phyloP scores from a whole-genome alignment of 805 yeast genomes.

The Schwanniomyces yamadae region DNA sequence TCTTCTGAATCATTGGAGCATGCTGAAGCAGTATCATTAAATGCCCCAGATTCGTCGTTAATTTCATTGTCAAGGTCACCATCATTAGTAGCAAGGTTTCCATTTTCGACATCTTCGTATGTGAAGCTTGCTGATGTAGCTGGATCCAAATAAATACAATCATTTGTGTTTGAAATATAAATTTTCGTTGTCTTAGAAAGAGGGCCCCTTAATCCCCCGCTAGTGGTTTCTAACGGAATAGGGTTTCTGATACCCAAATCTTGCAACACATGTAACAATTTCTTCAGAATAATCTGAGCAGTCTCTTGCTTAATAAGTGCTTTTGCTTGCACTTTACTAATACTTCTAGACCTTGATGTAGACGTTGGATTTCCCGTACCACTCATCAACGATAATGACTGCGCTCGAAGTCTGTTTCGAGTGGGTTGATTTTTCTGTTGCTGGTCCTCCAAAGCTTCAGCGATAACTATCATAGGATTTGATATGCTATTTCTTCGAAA shows the following conservation, averaged over 20 bases:
- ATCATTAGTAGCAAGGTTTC: constrained; percentile 24
- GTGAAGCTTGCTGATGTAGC: constrained; percentile 39
- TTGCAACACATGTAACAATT: constrained; percentile 25
- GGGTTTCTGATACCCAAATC: constrained; percentile 43
- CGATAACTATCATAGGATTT: constrained; percentile 19
- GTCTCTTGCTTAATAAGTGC: constrained; percentile 41
- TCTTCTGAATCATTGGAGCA: constrained; percentile 12
- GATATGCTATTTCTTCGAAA: constrained; percentile 21
- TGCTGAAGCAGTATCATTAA: not conserved
- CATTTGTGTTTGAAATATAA: constrained; percentile 39
- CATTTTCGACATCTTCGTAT: constrained; percentile 44
- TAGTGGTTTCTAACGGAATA: constrained; percentile 31
- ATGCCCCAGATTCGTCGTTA: constrained; percentile 12
- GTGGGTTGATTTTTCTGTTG: not conserved
- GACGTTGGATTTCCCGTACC: constrained; percentile 5
- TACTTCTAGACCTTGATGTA: constrained; percentile 16
- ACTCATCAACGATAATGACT: constrained; percentile 11
- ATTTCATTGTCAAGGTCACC: not conserved
- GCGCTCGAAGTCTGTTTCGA: constrained; percentile 11
- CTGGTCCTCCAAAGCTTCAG: constrained; percentile 13
- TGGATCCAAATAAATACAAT: constrained; percentile 40
- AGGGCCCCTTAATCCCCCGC: constrained; percentile 20
- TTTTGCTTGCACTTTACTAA: constrained; percentile 29
- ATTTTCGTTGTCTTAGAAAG: constrained; percentile 27
- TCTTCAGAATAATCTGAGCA: constrained; percentile 34